phyloP scores from a whole-genome alignment of 768 basidiomycete genomes.

The button mushroom (Agaricus bisporus) region DNA sequence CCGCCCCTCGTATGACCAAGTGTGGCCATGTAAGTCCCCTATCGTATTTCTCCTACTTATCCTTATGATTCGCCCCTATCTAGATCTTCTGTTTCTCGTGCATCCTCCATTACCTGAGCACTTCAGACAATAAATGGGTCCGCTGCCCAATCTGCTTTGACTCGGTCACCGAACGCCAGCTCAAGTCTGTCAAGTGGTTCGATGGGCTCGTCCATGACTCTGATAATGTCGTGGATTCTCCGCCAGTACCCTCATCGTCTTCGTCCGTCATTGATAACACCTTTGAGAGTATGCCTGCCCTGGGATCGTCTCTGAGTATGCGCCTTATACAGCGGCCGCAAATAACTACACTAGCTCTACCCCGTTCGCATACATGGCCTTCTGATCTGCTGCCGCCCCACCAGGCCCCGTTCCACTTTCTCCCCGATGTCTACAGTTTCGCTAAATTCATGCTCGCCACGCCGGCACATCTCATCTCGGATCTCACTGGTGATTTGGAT shows the following conservation, averaged over 20 bases:
- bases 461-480: slow-evolving; percentile 71
- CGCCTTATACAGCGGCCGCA: slow-evolving; percentile 89
- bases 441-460: slow-evolving; percentile 97
- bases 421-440: slow-evolving; percentile 84
- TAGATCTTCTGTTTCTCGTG: slow-evolving; percentile 95
- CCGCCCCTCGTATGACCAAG: slow-evolving; percentile 90
- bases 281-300: slow-evolving; percentile 35
- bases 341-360: slow-evolving; percentile 91
- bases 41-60: slow-evolving; percentile 9
- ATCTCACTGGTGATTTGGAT: slow-evolving; percentile 67
- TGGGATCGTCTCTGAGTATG: slow-evolving; percentile 69
- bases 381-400: slow-evolving; percentile 88
- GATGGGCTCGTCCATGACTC: slow-evolving; percentile 39
- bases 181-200: slow-evolving; percentile 92
- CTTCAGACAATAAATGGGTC: slow-evolving; percentile 84
- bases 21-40: slow-evolving; percentile 84
- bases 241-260: slow-evolving; percentile 39
- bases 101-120: slow-evolving; percentile 84
- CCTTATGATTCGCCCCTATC: slow-evolving; percentile 8
- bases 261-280: slow-evolving; percentile 29
- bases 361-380: slow-evolving; percentile 89
- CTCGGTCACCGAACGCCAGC: slow-evolving; percentile 81
- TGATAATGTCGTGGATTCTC: slow-evolving; percentile 24
- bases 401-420: slow-evolving; percentile 92
- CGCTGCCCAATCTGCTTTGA: slow-evolving; percentile 97